Percentiles rank a stretch among this genome's conserved stretches.
Conservation (phyloP, 139 green algal species). For the Spirogloea muscicola region DNA sequence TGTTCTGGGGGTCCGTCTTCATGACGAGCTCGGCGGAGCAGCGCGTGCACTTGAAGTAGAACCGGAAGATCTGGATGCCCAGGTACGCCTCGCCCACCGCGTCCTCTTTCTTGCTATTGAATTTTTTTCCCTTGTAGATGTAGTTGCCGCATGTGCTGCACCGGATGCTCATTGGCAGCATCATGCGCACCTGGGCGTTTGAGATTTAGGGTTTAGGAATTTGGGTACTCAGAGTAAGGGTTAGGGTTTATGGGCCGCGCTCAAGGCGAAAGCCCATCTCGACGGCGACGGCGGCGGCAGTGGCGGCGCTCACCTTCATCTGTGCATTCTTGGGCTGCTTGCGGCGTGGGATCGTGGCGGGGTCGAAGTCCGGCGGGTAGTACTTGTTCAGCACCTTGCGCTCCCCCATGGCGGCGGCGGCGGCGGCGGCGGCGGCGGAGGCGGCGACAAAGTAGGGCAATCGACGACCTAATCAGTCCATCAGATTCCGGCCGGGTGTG, state of each 20-base stretch:
- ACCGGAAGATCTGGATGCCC: conserved; percentile 87
- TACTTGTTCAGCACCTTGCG: conserved; percentile 78
- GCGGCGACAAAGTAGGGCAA: no score
- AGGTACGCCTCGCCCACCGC: conserved; percentile 88
- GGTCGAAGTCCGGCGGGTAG: conserved; percentile 60
- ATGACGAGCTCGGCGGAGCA: conserved; percentile 92
- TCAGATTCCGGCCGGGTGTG: no score
- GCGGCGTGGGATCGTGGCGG: conserved; percentile 68
- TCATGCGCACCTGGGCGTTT: no score
- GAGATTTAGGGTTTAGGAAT: no score
- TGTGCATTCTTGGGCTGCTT: conserved; percentile 49
- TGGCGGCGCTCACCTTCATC: no score
- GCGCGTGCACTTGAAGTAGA: conserved; percentile 91
- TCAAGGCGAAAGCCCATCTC: no score
- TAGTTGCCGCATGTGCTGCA: conserved; percentile 96
- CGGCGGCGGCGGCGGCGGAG: no score
- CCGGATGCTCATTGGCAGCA: conserved; percentile 93
- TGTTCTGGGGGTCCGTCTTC: conserved; percentile 95
- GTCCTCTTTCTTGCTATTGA: conserved; percentile 95
- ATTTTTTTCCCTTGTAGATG: conserved; percentile 99
- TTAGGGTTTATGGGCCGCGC: no score
- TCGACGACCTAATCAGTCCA: no score
- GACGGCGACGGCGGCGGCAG: no score
- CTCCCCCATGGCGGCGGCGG: conserved; percentile 78
- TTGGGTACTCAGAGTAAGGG: no score